phyloP scores from a whole-genome alignment of 2,329 filamentous ascomycete genomes.

The Pseudogymnoascus sp. region DNA sequence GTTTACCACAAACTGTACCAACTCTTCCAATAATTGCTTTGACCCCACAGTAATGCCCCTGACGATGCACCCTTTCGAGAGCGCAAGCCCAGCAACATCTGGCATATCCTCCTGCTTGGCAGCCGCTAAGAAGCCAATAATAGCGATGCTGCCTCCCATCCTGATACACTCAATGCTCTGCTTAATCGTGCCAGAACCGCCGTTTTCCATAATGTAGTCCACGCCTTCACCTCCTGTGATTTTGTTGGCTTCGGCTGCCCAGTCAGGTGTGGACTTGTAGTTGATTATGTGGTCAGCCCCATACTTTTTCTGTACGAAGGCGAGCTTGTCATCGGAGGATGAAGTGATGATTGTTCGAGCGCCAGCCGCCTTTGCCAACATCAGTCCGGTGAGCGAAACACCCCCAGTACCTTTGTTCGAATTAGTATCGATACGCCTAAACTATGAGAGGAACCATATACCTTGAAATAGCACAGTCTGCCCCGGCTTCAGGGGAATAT shows the following conservation, averaged over 20 bases:
- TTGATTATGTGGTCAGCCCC: slow-evolving; percentile 53
- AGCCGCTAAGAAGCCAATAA: slow-evolving; percentile 34
- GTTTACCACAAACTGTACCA: slow-evolving; percentile 24
- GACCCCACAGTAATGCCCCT: slow-evolving; percentile 30
- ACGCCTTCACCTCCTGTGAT: slow-evolving; percentile 43
- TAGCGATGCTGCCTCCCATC: slow-evolving; percentile 36
- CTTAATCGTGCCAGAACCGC: slow-evolving; percentile 50
- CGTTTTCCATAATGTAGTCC: slow-evolving; percentile 58
- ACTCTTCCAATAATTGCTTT: slow-evolving; percentile 29
- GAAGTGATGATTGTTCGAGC: slow-evolving; percentile 40
- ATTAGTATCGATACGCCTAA: neutral
- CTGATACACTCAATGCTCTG: slow-evolving; percentile 41
- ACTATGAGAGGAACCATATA: slow-evolving; percentile 13
- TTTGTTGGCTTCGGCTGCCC: slow-evolving; percentile 49
- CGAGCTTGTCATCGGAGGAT: slow-evolving; percentile 40
- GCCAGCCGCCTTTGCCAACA: slow-evolving; percentile 38
- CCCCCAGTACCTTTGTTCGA: slow-evolving; percentile 35
- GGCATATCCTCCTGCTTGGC: slow-evolving; percentile 25
- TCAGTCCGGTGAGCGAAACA: slow-evolving; percentile 36
- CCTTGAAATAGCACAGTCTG: slow-evolving; percentile 32
- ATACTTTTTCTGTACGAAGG: slow-evolving; percentile 31
- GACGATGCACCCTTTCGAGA: slow-evolving; percentile 27
- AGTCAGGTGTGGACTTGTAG: slow-evolving; percentile 48
- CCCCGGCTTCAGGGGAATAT: slow-evolving; percentile 31
- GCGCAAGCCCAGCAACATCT: slow-evolving; percentile 23